A percentile compares a stretch with the other conserved stretches of the same genome.
These are phyloP conservation scores for Penstemon newberryi DNA, from an alignment of 257 asterid species.

Conservation along the genomic window DNA sequence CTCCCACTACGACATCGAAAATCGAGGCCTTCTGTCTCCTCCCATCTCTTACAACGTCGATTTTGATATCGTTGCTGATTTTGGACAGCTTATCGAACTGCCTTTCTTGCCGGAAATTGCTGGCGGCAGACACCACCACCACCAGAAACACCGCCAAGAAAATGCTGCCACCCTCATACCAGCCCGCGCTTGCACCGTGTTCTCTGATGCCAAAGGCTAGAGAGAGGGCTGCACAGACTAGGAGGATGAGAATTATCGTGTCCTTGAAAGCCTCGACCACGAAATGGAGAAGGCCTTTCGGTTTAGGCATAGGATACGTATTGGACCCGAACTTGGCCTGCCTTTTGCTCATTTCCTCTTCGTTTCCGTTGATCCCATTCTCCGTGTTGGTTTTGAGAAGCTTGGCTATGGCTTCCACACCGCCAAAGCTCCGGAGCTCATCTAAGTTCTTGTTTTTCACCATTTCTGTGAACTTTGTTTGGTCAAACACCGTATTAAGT, in stretches of 20 bases:
- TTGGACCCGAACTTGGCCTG: slow-evolving; percentile 43
- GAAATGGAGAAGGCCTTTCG: slow-evolving; percentile 36
- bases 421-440: slow-evolving; percentile 37
- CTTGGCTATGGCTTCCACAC: slow-evolving; percentile 36
- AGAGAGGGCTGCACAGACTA: slow-evolving; percentile 49
- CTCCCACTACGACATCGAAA: slow-evolving; percentile 55
- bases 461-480: slow-evolving; percentile 25
- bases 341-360: slow-evolving; percentile 34
- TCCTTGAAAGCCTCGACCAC: slow-evolving; percentile 46
- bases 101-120: slow-evolving; percentile 53
- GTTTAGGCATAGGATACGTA: slow-evolving; percentile 41
- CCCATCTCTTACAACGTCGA: slow-evolving; percentile 51
- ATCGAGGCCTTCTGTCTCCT: slow-evolving; percentile 38
- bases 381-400: slow-evolving; percentile 37
- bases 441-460: slow-evolving; percentile 33
- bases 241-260: slow-evolving; percentile 49
- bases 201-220: slow-evolving; percentile 49
- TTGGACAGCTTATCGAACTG: slow-evolving; percentile 54
- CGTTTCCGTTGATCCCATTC: slow-evolving; percentile 49
- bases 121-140: slow-evolving; percentile 46
- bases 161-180: slow-evolving; percentile 70
- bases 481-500: slow-evolving; percentile 16
- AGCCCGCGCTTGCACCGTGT: slow-evolving; percentile 48
- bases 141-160: slow-evolving; percentile 55
- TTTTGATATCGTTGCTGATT: slow-evolving; percentile 38